Base-by-base conservation (phyloP, 169 alveolate species). In the Cryptosporidium parvum region DNA sequence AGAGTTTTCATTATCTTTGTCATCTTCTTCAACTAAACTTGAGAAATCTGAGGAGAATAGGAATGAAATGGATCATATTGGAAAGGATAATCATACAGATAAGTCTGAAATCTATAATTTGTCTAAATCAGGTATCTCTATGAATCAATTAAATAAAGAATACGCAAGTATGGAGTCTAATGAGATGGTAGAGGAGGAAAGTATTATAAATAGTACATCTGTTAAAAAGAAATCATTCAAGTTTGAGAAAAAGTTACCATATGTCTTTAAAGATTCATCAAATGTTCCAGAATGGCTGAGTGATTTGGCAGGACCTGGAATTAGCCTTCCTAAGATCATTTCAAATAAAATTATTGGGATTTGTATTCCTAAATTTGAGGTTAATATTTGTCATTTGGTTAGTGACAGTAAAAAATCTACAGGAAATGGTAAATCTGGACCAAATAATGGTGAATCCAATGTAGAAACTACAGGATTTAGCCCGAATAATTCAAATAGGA, bases 351-450 rank as follows among this genome's bases (percentile, higher is more conserved):
- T 80, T n/a, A 39, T 80, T 39, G 65, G 89, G 42, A 39, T 80
- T 14, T 80, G 89, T 21, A 26, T 80, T 33, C 89, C 89, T 33
- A 80, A 44, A 10, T 65, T 56, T 23, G 89, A 80, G 16, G 18
- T 80, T n/a, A 80, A 80, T 18, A 62, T 80, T 21, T 80, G 89
- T 45, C 89, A 80, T 65, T 14, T 80, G 26, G 89, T 80, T 42
- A 26, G 59, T 21, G 67, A 26, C 2, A 33, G 48, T 59, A 51
- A 37, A 16, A 56, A 23, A 8, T 56, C 67, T 56, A 12, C 35
- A 6, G 67, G 67, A 37, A 23, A 1, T n/a, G 35, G 6, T 56
- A 23, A 23, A 10, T 1, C 16, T 31, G 2, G 6, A 31, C 3
- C 31, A 21, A n/a, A 26, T 31, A 10, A 1, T n/a, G 12, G 67